These are phyloP conservation scores for Aspergillus quadricinctus DNA, from an alignment of 2,329 filamentous ascomycete genomes.

Conservation along the genomic window DNA sequence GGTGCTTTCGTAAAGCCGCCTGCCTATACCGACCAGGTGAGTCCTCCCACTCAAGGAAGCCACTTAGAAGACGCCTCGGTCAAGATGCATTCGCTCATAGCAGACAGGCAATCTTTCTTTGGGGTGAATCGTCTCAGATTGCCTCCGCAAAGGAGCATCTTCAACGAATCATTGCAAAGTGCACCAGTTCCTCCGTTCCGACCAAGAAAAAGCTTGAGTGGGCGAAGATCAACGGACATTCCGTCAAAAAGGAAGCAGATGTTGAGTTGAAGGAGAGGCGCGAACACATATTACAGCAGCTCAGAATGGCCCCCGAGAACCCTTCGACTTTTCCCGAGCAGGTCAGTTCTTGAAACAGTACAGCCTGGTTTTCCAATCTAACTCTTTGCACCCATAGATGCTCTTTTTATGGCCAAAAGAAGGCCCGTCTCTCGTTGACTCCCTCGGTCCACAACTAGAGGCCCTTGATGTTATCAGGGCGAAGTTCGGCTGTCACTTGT, in stretches of 20 bases:
- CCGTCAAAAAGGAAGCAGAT: slow-evolving; percentile 20
- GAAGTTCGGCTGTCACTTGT: slow-evolving; percentile 39
- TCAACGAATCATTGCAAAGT: slow-evolving; percentile 15
- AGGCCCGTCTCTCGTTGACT: slow-evolving; percentile 37
- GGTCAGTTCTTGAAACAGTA: slow-evolving; percentile 12
- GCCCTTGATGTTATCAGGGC: slow-evolving; percentile 43
- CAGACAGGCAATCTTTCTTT: slow-evolving; percentile 20
- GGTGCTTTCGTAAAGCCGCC: slow-evolving; percentile 26
- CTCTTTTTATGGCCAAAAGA: slow-evolving; percentile 45
- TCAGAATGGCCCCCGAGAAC: slow-evolving; percentile 23
- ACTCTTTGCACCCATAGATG: slow-evolving; percentile 19
- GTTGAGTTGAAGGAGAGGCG: slow-evolving; percentile 20
- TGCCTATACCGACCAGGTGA: slow-evolving; percentile 19
- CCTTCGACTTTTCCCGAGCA: slow-evolving; percentile 20
- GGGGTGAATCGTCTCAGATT: slow-evolving; percentile 24
- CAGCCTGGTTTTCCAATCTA: neutral
- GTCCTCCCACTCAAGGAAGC: neutral
- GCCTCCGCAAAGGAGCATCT: slow-evolving; percentile 19
- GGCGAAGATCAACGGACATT: slow-evolving; percentile 23
- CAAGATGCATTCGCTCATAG: slow-evolving; percentile 1
- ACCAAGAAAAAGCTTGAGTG: slow-evolving; percentile 18
- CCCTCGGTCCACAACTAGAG: slow-evolving; percentile 41
- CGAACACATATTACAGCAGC: slow-evolving; percentile 19
- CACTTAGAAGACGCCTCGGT: neutral
- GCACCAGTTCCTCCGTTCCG: slow-evolving; percentile 6